Evolutionary conservation across 805 yeast species (phyloP), one percentile per base, ranked within the genome.

Genomic region (Pichia eremophila): DNA sequence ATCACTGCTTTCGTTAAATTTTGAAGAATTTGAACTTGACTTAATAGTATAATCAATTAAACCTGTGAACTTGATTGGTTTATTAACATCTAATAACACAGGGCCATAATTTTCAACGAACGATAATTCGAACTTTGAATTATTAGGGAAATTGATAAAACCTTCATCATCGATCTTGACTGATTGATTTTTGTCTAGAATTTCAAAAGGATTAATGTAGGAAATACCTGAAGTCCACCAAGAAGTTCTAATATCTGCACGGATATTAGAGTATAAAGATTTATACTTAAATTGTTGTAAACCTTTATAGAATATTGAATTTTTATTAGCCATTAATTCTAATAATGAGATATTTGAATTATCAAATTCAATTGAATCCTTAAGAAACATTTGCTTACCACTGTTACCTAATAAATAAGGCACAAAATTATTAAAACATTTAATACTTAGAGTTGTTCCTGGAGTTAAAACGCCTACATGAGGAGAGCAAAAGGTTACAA

Each of bases 151-250:
- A 47, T 70, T 70, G 42, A 70, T 64, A 60, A 70, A 69, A 2
- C 83, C 78, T 18, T 67, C 61, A 25, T 62, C 59, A 48, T 69
- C 69, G 15, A 73, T 67, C 34, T 58, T 63, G 39, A 66, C 63
- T 48, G 46, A 60, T 36, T 62, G 61, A 46, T 58, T 60, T 39
- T 56, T 58, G 49, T 57, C 67, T 41, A 70, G 54, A 17, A 61
- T 63, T 47, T 66, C 63, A 58, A 80, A 82, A 0, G 88, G 88
- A 55, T 83, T 87, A 36, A 69, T 64, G 28, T 64, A 56, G 0
- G 84, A 76, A 35, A 84, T 84, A 6, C 85, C 85, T 0, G 95
- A 72, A 2, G 95, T 85, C 77, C 85, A 86, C 83, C 86, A 88
- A 15, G 85, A 75, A 5, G 95, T 80, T 54, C 95, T 75, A 53